These are phyloP conservation scores for Coniella lustricola DNA, from an alignment of 2,329 filamentous ascomycete species.

Conservation along the genomic window DNA sequence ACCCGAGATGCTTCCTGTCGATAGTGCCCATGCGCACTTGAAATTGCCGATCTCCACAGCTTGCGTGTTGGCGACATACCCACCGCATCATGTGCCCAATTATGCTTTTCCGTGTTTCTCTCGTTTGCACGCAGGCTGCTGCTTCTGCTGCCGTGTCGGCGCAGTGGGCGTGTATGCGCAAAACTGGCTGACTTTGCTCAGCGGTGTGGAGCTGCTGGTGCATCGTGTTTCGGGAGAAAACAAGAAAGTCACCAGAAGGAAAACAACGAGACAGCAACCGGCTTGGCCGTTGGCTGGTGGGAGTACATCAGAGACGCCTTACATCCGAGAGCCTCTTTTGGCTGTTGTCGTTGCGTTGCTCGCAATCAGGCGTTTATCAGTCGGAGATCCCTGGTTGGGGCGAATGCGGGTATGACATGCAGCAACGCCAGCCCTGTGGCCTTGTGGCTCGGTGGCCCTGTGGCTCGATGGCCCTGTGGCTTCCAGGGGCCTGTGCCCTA, in stretches of 20 bases:
- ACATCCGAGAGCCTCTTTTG: no score
- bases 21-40: background rate
- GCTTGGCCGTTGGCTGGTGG: no score
- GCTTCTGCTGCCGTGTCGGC: background rate
- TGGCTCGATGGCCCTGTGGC: no score
- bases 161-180: background rate
- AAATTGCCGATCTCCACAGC: background rate
- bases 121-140: no score
- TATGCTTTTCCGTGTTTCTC: conserved; percentile 1
- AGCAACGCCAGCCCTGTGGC: conserved; percentile 2
- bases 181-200: no score
- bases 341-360: background rate
- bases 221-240: no score
- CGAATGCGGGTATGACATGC: conserved; percentile 11
- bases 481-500: background rate
- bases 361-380: background rate
- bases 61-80: background rate
- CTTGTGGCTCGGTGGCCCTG: no score
- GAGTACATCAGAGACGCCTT: no score
- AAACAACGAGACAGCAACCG: no score
- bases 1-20: no score
- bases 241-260: no score
- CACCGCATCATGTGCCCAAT: conserved; percentile 10
- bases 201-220: no score
- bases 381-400: background rate